phyloP scores from a whole-genome alignment of 2,329 filamentous ascomycete genomes.

The Botryosphaeria dothidea region DNA sequence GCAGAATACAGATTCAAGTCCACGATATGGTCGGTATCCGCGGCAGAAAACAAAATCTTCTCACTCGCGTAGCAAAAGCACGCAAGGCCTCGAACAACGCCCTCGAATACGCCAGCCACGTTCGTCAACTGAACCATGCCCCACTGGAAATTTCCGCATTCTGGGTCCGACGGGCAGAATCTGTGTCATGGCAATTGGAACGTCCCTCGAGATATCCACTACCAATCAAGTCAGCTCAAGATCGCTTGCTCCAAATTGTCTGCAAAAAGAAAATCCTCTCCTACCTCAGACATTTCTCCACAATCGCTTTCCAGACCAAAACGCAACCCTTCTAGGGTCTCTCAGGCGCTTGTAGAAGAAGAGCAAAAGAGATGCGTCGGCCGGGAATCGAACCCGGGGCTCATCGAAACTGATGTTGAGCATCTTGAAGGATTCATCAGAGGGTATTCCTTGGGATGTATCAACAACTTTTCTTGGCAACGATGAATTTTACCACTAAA shows the following conservation, averaged over 20 bases:
- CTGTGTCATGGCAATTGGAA: too few species aligned
- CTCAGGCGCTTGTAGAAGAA: too few species aligned
- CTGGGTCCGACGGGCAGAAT: not conserved
- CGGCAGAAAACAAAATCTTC: not conserved
- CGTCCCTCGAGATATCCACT: too few species aligned
- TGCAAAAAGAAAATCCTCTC: too few species aligned
- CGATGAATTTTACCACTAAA: not conserved
- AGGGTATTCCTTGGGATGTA: too few species aligned
- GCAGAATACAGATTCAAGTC: not conserved
- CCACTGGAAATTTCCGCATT: not conserved
- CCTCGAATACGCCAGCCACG: not conserved
- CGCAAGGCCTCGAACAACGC: not conserved
- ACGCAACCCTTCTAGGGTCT: too few species aligned
- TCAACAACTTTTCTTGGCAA: too few species aligned
- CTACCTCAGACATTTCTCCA: too few species aligned
- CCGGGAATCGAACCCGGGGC: conserved; percentile 17
- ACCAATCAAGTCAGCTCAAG: too few species aligned
- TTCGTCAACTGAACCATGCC: not conserved
- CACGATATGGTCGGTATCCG: not conserved
- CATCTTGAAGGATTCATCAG: too few species aligned
- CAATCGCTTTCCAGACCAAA: too few species aligned
- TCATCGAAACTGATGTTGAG: not conserved
- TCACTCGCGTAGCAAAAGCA: not conserved
- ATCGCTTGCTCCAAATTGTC: too few species aligned
- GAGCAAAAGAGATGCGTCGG: not conserved